Percentiles rank a stretch among this genome's conserved stretches.
Conservation (phyloP, 2,329 filamentous ascomycete genomes). For the Talaromyces sp. region DNA sequence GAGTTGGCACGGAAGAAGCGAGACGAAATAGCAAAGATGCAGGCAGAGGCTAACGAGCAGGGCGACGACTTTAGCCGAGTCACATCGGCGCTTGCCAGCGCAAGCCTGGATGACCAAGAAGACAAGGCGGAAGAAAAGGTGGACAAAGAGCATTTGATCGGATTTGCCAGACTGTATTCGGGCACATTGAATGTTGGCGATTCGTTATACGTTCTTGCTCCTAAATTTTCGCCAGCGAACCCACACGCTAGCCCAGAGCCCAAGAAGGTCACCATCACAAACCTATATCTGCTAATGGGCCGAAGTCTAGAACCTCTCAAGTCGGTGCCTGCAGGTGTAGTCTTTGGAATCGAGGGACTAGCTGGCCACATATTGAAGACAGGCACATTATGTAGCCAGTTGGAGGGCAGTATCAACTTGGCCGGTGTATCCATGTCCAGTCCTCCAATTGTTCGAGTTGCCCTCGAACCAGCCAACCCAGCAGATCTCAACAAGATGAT, state of each 20-base stretch:
- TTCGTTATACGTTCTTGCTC: slow-evolving; percentile 82
- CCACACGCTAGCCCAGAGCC: slow-evolving; percentile 71
- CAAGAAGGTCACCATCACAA: slow-evolving; percentile 78
- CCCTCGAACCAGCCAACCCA: slow-evolving; percentile 89
- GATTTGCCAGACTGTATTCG: slow-evolving; percentile 91
- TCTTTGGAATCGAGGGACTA: slow-evolving; percentile 91
- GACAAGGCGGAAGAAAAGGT: slow-evolving; percentile 57
- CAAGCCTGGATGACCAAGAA: slow-evolving; percentile 57
- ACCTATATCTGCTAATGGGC: slow-evolving; percentile 95
- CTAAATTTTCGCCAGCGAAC: slow-evolving; percentile 84
- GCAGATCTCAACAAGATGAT: slow-evolving; percentile 95
- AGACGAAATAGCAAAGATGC: slow-evolving; percentile 79
- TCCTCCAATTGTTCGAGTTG: slow-evolving; percentile 91
- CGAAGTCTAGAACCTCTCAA: slow-evolving; percentile 77
- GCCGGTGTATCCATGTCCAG: slow-evolving; percentile 79
- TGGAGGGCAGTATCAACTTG: slow-evolving; percentile 84
- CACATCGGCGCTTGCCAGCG: slow-evolving; percentile 59
- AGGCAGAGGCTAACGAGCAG: slow-evolving; percentile 56
- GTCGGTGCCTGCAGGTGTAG: slow-evolving; percentile 85
- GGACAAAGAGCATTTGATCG: slow-evolving; percentile 85
- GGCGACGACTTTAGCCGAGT: slow-evolving; percentile 56
- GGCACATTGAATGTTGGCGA: slow-evolving; percentile 88
- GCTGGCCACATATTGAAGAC: slow-evolving; percentile 95
- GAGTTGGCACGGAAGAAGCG: slow-evolving; percentile 85
- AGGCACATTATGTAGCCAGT: slow-evolving; percentile 83